Evolutionary conservation across 1,284 basidiomycete genomes (phyloP).

Genomic region (Paramarasmius palmivorus): DNA sequence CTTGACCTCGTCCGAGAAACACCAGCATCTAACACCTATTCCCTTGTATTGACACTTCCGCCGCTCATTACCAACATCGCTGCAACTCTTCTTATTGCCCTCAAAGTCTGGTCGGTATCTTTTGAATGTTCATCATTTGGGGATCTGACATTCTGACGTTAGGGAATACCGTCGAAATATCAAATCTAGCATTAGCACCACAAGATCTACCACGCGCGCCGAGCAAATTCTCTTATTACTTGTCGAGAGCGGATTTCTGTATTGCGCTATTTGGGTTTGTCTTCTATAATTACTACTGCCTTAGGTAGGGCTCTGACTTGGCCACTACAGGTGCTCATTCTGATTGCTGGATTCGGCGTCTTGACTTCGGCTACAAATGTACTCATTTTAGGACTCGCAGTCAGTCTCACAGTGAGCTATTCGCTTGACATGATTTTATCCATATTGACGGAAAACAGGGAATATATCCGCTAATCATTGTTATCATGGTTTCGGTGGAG

Average conservation of each 20-base stretch:
- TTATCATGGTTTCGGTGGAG: constrained; percentile 14
- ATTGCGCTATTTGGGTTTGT: constrained; percentile 12
- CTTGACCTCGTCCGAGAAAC: constrained; percentile 8
- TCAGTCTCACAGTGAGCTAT: constrained; percentile 11
- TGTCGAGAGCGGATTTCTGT: constrained; percentile 6
- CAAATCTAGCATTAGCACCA: constrained; percentile 5
- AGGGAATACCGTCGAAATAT: constrained; percentile 8
- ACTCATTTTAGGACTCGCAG: constrained; percentile 7
- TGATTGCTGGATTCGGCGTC: constrained; percentile 12
- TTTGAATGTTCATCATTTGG: background rate
- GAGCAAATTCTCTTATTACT: constrained; percentile 8
- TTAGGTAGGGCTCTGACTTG: background rate
- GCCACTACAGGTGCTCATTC: constrained; percentile 6
- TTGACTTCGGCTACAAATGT: constrained; percentile 8
- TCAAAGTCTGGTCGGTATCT: constrained; percentile 6
- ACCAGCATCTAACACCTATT: constrained; percentile 1
- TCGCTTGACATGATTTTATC: background rate
- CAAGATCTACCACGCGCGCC: background rate
- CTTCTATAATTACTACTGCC: background rate
- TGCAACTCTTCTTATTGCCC: constrained; percentile 5
- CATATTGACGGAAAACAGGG: constrained; percentile 4
- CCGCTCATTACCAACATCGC: constrained; percentile 10
- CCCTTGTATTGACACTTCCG: constrained; percentile 10
- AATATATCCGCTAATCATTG: constrained; percentile 12
- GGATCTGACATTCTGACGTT: background rate